Evolutionary conservation across 164 flowering plant species (phyloP).

Genomic region (Berberis vulgaris): DNA sequence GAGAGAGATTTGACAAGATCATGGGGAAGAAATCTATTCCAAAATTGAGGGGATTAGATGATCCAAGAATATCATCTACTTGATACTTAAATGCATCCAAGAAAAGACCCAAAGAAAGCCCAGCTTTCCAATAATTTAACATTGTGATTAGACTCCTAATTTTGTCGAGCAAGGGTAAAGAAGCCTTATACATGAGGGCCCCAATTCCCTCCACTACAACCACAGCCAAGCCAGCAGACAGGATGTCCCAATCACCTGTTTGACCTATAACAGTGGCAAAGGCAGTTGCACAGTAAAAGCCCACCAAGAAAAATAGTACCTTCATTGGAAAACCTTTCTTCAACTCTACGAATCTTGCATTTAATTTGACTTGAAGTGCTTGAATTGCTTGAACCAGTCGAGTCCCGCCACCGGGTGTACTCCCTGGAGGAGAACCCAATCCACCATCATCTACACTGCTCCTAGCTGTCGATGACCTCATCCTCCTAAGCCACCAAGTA

Average conservation of each 20-base stretch:
- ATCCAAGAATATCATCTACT: constrained; percentile 27
- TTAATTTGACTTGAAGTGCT: constrained; percentile 38
- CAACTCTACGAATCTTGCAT: constrained; percentile 39
- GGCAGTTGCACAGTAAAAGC: constrained; percentile 92
- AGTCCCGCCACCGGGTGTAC: constrained; percentile 37
- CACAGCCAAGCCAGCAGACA: constrained; percentile 48
- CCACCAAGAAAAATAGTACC: constrained; percentile 76
- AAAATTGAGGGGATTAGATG: background rate
- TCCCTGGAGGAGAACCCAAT: constrained; percentile 36
- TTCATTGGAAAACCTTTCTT: constrained; percentile 68
- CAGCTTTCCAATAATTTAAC: constrained; percentile 92
- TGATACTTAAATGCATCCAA: constrained; percentile 90
- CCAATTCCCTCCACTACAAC: constrained; percentile 73
- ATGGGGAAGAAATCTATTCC: constrained; percentile 18
- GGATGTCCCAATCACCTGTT: constrained; percentile 97
- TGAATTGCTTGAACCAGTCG: constrained; percentile 51
- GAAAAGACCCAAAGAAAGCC: constrained; percentile 85
- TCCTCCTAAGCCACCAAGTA: constrained; percentile 24
- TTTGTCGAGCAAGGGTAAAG: constrained; percentile 45
- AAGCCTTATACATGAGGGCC: constrained; percentile 73
- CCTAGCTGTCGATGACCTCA: constrained; percentile 38
- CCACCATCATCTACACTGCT: constrained; percentile 44
- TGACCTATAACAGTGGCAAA: constrained; percentile 96
- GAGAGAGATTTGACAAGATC: constrained; percentile 15
- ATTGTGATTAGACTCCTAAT: constrained; percentile 45